Evolutionary conservation across 176 grass and related monocot species (phyloP), one percentile per base, ranked within the genome.

Genomic region (Cenchrus purpureus): DNA sequence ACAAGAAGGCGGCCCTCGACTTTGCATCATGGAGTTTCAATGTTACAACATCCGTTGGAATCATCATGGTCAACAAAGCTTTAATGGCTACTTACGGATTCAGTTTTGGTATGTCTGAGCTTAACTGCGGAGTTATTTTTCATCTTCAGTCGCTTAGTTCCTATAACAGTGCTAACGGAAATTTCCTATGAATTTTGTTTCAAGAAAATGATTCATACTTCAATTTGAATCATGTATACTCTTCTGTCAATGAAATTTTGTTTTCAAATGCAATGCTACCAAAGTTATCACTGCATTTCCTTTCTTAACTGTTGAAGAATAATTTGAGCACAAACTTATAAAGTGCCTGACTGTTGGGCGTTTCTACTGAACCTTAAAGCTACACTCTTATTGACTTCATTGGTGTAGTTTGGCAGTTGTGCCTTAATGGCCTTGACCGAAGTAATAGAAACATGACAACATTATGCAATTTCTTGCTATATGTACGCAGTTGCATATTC

Each of bases 51-150:
- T 97, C 94, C 2, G 94, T 97, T 68, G 94, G 86, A 74, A 87
- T 97, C 83, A 97, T 97, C 84, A 94, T 97, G 94, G 88, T 97
- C 83, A 97, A 97, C 81, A 91, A 97, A 73, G 92, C 94, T 55
- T 55, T 94, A 12, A 97, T 97, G 94, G 92, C 94, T 66, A 87
- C 87, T 0, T 0, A 97, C 79, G 90, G 90, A 12, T 97, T 97
- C 88, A 91, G 83, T 81, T 97, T 97, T 15, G 92, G 94, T 97
- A 87, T 60, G 75, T 48, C 17, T 65, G 44, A 65, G 13, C 25
- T 82, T 68, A 52, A 43, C 5, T 45, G 22, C 57, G 52, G 1
- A 25, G 52, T 82, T 62, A 1, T 75, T 22, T 51, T 13, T 12
- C 3, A 52, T 22, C 37, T 40, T 40, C 37, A 40, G 37, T 40